A percentile compares a stretch with the other conserved stretches of the same genome.
phyloP scores from a whole-genome alignment of 495 filamentous ascomycete species.

The Annulohypoxylon bovei region DNA sequence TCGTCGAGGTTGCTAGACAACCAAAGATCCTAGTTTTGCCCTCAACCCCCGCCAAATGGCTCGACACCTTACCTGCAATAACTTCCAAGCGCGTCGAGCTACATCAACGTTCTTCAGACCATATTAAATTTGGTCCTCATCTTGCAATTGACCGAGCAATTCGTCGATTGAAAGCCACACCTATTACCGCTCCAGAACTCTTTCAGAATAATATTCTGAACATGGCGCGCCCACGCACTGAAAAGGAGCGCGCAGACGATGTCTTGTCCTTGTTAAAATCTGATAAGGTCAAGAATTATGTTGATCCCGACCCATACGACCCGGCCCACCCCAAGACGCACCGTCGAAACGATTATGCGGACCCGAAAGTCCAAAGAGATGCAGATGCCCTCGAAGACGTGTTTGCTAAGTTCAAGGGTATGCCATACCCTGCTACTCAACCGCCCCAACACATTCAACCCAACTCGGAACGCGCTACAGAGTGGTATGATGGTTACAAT shows the following conservation, averaged over 20 bases:
- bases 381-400: conserved; percentile 45
- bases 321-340: conserved; percentile 38
- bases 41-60: conserved; percentile 38
- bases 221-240: conserved; percentile 3
- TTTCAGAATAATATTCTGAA: not conserved
- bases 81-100: conserved; percentile 46
- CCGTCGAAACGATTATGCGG: conserved; percentile 45
- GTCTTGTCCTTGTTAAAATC: conserved; percentile 48
- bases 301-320: conserved; percentile 46
- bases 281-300: conserved; percentile 48
- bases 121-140: conserved; percentile 23
- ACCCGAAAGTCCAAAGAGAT: conserved; percentile 47
- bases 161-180: conserved; percentile 19
- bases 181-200: not conserved
- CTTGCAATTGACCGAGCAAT: conserved; percentile 29
- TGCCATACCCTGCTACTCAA: conserved; percentile 46
- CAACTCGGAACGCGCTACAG: conserved; percentile 33
- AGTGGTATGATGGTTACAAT: conserved; percentile 48
- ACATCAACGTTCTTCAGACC: conserved; percentile 44
- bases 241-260: conserved; percentile 23
- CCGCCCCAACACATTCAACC: conserved; percentile 45
- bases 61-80: conserved; percentile 28
- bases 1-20: conserved; percentile 21
- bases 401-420: conserved; percentile 42
- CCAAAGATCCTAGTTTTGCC: conserved; percentile 27